Evolutionary conservation across 108 stramenopile genomes (phyloP), one percentile per base, ranked within the genome.

Genomic region (Cylindrotheca closterium): DNA sequence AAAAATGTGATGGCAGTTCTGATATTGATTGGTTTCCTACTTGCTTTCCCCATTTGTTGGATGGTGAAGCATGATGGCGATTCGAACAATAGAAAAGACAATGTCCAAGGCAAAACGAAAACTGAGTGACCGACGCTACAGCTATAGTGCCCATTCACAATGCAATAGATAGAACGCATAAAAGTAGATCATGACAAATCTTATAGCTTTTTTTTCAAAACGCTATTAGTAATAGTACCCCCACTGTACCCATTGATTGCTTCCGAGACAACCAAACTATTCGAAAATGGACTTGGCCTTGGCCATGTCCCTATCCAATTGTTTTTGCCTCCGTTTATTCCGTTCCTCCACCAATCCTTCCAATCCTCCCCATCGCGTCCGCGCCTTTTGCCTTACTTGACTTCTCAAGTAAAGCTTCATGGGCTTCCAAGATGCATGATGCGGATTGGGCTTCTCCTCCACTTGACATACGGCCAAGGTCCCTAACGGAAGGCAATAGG

Each of bases 401-500:
- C 50, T 69, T 10, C 92, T 70, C 17, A 68, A 25, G 50, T 87
- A 93, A 34, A 93, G 47, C 60, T 89, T 89, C 88, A 93, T 87
- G 17, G 83, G 68, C 7, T 75, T 77, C 72, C 75, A 93, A 10
- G 77, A 70, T 5, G 65, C 68, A 58, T 86, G 58, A 10, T 75
- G 81, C 22, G 92, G 92, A 78, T 93, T 93, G 12, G 71, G 74
- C 53, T 70, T 74, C 62, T 83, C 84, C 47, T 79, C 67, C 59
- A 68, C 77, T 18, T 78, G 49, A 62, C 89, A 90, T 27, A 90
- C 87, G 21, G 83, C 85, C 54, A 93, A 75, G 30, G 92, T 88
- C 27, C 92, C 92, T 52, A 82, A 61, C 2, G 92, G 92, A 21
- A 93, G 37, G 55, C 87, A 90, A 69, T 93, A 93, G 42, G 61